These are phyloP conservation scores for Sonneratia alba DNA, from an alignment of 345 rosid species.

Conservation along the genomic window DNA sequence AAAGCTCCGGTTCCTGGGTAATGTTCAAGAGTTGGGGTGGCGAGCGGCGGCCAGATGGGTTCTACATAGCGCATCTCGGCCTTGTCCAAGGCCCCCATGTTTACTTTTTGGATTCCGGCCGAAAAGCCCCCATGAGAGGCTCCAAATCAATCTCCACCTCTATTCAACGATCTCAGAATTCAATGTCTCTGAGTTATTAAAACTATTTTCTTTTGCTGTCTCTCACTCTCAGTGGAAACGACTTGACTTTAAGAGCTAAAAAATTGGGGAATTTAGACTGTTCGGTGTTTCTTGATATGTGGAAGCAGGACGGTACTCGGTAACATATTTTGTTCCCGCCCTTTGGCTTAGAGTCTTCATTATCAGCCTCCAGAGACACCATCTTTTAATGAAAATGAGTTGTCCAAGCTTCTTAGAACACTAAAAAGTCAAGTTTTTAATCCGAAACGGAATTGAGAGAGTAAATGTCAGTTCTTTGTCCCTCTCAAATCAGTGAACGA, in stretches of 20 bases:
- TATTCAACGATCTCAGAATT: slow-evolving; percentile 58
- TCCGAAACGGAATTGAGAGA: too few relatives aligned
- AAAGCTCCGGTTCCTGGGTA: slow-evolving; percentile 17
- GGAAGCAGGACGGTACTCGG: neutral
- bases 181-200: slow-evolving; percentile 39
- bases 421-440: neutral
- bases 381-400: neutral
- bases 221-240: neutral
- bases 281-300: too few relatives aligned
- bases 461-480: too few relatives aligned
- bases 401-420: neutral
- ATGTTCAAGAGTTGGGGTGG: slow-evolving; percentile 52
- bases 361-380: neutral
- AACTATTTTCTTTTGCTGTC: neutral
- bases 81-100: slow-evolving; percentile 53
- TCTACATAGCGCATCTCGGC: slow-evolving; percentile 82
- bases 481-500: neutral
- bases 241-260: neutral
- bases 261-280: neutral
- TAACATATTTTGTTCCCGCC: neutral
- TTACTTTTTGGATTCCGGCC: slow-evolving; percentile 52
- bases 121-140: slow-evolving; percentile 55
- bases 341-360: neutral
- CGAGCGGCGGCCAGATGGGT: slow-evolving; percentile 92
- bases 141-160: slow-evolving; percentile 39